phyloP scores from a whole-genome alignment of 2,329 filamentous ascomycete genomes.

The Tolypocladium amazonense region DNA sequence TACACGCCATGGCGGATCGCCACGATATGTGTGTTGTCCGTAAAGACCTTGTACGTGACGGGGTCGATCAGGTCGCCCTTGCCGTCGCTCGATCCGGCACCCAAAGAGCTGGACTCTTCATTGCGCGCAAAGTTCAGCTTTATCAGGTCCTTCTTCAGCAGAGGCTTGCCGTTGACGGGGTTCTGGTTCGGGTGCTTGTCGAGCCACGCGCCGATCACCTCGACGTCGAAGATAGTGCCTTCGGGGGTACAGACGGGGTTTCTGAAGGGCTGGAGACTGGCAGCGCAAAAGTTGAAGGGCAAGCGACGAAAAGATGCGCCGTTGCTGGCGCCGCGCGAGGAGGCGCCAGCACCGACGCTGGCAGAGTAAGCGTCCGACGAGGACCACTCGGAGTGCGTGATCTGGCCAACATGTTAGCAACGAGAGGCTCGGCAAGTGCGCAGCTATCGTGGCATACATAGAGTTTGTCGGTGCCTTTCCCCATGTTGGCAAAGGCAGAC shows the following conservation, averaged over 20 bases:
- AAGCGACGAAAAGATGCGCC: conserved; percentile 68
- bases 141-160: conserved; percentile 75
- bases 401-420: conserved; percentile 27
- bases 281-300: conserved; percentile 96
- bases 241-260: conserved; percentile 84
- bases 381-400: conserved; percentile 97
- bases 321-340: conserved; percentile 35
- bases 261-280: conserved; percentile 88
- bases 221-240: conserved; percentile 89
- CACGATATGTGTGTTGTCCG: conserved; percentile 95
- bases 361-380: conserved; percentile 82
- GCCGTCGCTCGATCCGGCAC: conserved; percentile 37
- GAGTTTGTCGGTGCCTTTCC: conserved; percentile 35
- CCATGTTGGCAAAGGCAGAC: conserved; percentile 17
- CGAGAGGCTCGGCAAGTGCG: background rate
- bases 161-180: conserved; percentile 69
- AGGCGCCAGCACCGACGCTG: conserved; percentile 59
- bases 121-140: conserved; percentile 89
- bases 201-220: conserved; percentile 89
- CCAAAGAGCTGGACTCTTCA: conserved; percentile 50
- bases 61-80: conserved; percentile 84
- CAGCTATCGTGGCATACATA: conserved; percentile 19
- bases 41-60: conserved; percentile 95
- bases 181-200: conserved; percentile 82
- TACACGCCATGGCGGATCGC: conserved; percentile 70